phyloP scores from a whole-genome alignment of 2,329 filamentous ascomycete species.

The Samsoniella hepiali region DNA sequence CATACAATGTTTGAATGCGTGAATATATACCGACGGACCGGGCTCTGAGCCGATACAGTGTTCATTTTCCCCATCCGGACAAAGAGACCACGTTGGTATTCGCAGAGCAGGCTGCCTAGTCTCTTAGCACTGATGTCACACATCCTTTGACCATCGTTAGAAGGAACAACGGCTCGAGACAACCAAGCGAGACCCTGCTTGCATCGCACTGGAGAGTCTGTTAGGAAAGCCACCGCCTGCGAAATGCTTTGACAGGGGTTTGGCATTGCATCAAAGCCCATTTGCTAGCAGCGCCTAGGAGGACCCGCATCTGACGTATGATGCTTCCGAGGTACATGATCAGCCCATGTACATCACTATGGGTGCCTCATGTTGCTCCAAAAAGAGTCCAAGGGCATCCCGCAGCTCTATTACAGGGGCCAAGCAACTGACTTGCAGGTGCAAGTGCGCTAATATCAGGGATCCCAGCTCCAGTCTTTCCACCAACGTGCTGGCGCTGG shows the following conservation, averaged over 20 bases:
- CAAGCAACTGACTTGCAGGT: background rate
- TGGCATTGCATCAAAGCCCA: background rate
- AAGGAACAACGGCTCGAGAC: too few species aligned
- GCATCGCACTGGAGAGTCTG: background rate
- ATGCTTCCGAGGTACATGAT: slow-evolving; percentile 3
- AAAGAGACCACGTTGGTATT: background rate
- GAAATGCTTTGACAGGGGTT: background rate
- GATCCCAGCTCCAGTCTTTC: background rate
- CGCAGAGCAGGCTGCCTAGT: background rate
- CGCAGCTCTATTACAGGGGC: background rate
- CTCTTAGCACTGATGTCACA: background rate
- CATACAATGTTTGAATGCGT: too few species aligned
- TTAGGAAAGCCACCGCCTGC: background rate
- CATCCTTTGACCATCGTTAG: background rate
- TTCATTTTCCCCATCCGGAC: background rate
- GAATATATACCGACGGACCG: background rate
- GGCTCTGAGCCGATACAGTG: background rate
- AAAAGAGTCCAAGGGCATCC: background rate
- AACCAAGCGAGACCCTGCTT: background rate
- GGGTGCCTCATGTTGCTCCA: background rate
- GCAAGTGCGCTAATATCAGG: background rate
- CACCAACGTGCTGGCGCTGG: background rate
- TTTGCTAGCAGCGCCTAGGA: background rate
- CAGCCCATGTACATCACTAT: background rate
- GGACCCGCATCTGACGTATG: background rate